Base-by-base conservation (phyloP, 352 stramenopile genomes). In the Aphanomyces astaci region DNA sequence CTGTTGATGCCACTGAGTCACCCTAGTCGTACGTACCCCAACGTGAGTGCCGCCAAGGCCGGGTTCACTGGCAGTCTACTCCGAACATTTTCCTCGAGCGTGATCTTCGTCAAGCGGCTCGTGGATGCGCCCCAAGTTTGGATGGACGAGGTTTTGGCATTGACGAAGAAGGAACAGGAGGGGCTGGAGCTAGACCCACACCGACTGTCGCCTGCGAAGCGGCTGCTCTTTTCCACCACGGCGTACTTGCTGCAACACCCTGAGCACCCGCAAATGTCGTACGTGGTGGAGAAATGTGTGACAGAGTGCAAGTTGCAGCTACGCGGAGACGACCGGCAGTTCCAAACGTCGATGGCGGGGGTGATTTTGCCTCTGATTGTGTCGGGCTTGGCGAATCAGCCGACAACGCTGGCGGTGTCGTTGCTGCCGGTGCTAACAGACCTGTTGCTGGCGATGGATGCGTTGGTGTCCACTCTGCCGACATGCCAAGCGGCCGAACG, bases 301-400 rank as follows among this genome's bases (percentile, higher is more conserved):
- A 30, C 22, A 15, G 13, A 32, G 13, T 59, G 51, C 30, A 22
- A 30, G 33, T 11, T 25, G 13, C n/a, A 59, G 4, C n/a, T 59
- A 10, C 4, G 13, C 22, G 36, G 40, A 5, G 7, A 24, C 36
- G 36, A 43, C 59, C 22, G 36, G 36, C 40, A 33, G 30, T 27
- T 87, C 33, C 68, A 59, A 24, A 57, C 68, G 31, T 87, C 79
- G n/a, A 51, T 76, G 13, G 46, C 78, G 19, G 77, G 76, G 4
- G 78, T 76, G 7, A 79, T 87, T 25, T 59, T 87, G 49, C 79
- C 79, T 4, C 31, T 87, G 36, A 63, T 87, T 19, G 32, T 85
- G 27, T 68, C 75, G 32, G 76, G 79, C 11, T 75, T 84, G n/a
- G 72, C 73, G 52, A 79, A 82, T 59, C 78, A 76, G 40, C 70